Base-by-base conservation (phyloP, 495 filamentous ascomycete species). In the Cercophora samala region DNA sequence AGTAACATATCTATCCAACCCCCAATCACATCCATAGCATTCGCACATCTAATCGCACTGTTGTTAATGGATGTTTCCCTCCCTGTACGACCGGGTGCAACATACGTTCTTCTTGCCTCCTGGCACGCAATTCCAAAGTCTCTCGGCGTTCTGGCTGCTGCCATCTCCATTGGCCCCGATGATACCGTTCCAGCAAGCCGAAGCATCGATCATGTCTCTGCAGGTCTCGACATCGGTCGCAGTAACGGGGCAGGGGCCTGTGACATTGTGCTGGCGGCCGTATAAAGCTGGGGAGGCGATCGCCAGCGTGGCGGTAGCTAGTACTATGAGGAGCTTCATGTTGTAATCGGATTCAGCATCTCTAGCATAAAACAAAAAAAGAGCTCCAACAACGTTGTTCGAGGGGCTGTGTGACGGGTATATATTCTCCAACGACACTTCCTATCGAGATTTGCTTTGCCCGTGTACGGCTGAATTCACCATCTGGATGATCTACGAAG, bases 91-190 rank as follows among this genome's bases (percentile, higher is more conserved):
- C 4, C 4, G 53, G n/a, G 22, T 8, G 5, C n/a, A 56, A 9
- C 24, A 18, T 62, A 62, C 60, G 29, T 62, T 62, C 29, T 62
- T 62, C 60, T 62, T 62, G 5, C 60, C 60, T 29, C 60, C 60
- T 17, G 60, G 60, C 17, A 62, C 60, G 19, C 60, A 62, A 62
- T 6, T 51, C 60, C 60, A 62, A 5, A 62, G 29, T 19, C 26
- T 15, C 22, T 32, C 60, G 1, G 60, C 60, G 13, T 29, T 62
- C 4, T 18, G n/a, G 24, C 17, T 29, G 60, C 29, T 62, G 29
- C 60, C 60, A 18, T 62, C 60, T 9, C 60, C 60, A 22, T 62
- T 62, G 60, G 24, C 24, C 26, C 60, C 60, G 15, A 62, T 62
- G 25, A 62, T 62, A 3, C 60, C 60, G 60, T 62, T 62, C 60